phyloP scores from a whole-genome alignment of 805 yeast genomes.

The Myxozyma nipponensis region DNA sequence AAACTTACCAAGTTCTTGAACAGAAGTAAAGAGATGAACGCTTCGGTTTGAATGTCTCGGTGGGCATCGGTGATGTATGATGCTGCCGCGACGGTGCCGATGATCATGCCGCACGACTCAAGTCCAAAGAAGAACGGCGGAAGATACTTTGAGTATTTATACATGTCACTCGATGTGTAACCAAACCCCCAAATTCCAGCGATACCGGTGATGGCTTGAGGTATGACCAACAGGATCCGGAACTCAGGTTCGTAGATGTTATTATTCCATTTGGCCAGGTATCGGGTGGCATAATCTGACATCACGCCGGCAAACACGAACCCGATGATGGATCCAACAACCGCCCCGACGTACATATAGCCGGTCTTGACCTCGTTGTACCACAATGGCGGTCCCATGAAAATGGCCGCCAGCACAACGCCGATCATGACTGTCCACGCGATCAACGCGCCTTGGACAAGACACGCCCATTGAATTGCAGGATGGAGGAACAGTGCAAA shows the following conservation, averaged over 20 bases:
- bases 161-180: constrained; percentile 10
- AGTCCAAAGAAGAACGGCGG: constrained; percentile 27
- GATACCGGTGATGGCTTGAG: constrained; percentile 19
- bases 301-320: constrained; percentile 21
- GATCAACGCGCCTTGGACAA: constrained; percentile 25
- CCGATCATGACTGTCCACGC: constrained; percentile 28
- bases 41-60: constrained; percentile 23
- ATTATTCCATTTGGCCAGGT: constrained; percentile 18
- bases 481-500: constrained; percentile 22
- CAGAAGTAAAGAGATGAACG: constrained; percentile 20
- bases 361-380: constrained; percentile 21
- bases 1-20: constrained; percentile 25
- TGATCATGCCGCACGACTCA: constrained; percentile 26
- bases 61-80: constrained; percentile 28
- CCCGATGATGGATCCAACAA: constrained; percentile 22
- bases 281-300: constrained; percentile 15
- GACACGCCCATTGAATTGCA: constrained; percentile 22
- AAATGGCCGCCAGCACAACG: constrained; percentile 26
- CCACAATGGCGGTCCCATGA: constrained; percentile 27
- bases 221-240: constrained; percentile 20
- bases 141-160: constrained; percentile 12
- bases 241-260: constrained; percentile 27
- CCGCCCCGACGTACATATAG: constrained; percentile 24
- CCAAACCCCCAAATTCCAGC: constrained; percentile 28
- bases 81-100: constrained; percentile 27